Evolutionary conservation across 306 rosid species (phyloP), one percentile per base, ranked within the genome.

Genomic region (Clitoria ternatea): DNA sequence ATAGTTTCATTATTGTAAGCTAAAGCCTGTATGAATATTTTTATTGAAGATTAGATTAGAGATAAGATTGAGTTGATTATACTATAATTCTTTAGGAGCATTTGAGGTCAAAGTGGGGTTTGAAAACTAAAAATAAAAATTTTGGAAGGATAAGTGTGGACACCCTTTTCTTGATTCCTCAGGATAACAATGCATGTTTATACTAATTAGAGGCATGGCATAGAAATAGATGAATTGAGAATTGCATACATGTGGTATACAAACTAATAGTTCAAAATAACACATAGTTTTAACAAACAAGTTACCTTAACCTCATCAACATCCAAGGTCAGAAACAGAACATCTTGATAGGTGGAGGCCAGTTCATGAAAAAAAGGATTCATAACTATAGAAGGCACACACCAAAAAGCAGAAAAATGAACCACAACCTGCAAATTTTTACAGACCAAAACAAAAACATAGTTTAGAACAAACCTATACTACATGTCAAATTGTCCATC

Each of bases 401-500:
- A 81, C 88, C 85, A 85, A 56, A 43, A 75, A 36, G 89, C 86
- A 66, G 82, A 71, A 55, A 85, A 85, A 63, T 85, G 86, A 48
- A 79, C 82, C 74, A 76, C 77, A 76, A 82, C 82, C 89, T 85
- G 67, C 60, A 62, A 60, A 47, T 7, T 53, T 37, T 17, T 19
- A 22, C 4, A 13, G 11, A 11, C 0, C 13, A 53, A 42, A 29
- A 37, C 26, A 26, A 29, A 37, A 36, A 26, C 5, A 7, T 7
- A 29, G 52, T 59, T 71, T 66, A 66, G 29, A 69, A 15, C 24
- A 33, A 55, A 61, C 7, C 18, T 43, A 23, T 49, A 18, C 15
- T 32, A 8, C 19, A 6, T 47, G 17, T 56, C 43, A 1, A 55
- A 55, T 55, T 26, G 39, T 55, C 7, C 44, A 14, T 19, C 33